Evolutionary conservation across 306 rosid species (phyloP).

Genomic region (Erythrophleum fordii): DNA sequence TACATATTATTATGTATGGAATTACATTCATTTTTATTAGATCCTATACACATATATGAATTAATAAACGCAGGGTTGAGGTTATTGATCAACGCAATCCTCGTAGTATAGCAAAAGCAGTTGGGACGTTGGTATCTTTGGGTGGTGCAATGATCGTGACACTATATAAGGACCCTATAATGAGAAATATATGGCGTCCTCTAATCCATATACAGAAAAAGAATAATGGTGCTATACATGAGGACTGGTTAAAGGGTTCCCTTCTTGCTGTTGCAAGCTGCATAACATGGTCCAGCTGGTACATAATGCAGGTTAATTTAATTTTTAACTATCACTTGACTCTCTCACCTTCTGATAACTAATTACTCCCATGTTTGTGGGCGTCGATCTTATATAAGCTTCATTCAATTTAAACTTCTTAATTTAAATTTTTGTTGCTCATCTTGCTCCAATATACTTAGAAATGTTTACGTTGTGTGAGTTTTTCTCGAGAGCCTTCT

Average conservation of each 20-base stretch:
- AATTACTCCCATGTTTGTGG: too few relatives aligned
- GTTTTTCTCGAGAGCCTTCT: too few relatives aligned
- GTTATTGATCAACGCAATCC: constrained; percentile 40
- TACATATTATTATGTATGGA: too few relatives aligned
- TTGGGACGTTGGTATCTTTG: constrained; percentile 56
- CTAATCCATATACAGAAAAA: constrained; percentile 41
- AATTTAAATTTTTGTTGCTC: too few relatives aligned
- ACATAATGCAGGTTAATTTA: constrained; percentile 68
- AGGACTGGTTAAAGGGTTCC: constrained; percentile 64
- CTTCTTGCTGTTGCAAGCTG: constrained; percentile 58
- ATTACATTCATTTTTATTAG: neutral
- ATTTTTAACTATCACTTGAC: neutral
- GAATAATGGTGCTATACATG: constrained; percentile 34
- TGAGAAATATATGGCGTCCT: constrained; percentile 46
- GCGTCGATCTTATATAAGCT: too few relatives aligned
- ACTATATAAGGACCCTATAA: constrained; percentile 50
- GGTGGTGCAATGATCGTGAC: constrained; percentile 66
- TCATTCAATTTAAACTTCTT: too few relatives aligned
- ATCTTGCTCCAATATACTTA: too few relatives aligned
- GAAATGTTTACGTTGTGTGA: too few relatives aligned
- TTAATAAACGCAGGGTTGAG: constrained; percentile 52
- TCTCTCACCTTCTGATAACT: too few relatives aligned
- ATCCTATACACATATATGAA: neutral
- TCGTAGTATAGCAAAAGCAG: constrained; percentile 54
- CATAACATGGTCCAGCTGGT: constrained; percentile 61